A percentile compares a stretch with the other conserved stretches of the same genome.
Evolutionary conservation across 2,329 filamentous ascomycete genomes (phyloP).

Genomic region (Tolypocladium inflatum): DNA sequence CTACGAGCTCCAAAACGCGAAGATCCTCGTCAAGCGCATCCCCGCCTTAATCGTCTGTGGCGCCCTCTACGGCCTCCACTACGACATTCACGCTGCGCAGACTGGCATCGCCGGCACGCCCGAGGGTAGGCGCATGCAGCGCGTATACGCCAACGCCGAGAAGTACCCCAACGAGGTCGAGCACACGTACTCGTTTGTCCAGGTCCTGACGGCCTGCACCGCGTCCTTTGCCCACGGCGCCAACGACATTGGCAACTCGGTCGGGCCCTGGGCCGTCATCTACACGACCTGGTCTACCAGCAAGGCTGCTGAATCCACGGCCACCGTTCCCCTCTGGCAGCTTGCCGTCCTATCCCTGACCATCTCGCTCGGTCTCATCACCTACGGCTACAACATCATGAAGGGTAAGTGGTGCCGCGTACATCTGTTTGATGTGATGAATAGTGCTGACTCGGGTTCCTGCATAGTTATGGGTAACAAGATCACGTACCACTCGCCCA

Average conservation of each 20-base stretch:
- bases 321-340: slow-evolving; percentile 64
- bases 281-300: slow-evolving; percentile 60
- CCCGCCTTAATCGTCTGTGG: slow-evolving; percentile 57
- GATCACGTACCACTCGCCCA: slow-evolving; percentile 59
- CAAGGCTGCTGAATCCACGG: slow-evolving; percentile 49
- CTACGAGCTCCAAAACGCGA: slow-evolving; percentile 66
- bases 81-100: slow-evolving; percentile 58
- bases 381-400: slow-evolving; percentile 80
- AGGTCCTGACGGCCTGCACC: slow-evolving; percentile 59
- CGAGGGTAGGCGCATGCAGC: slow-evolving; percentile 20
- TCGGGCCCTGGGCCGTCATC: slow-evolving; percentile 61
- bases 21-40: slow-evolving; percentile 51
- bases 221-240: slow-evolving; percentile 68
- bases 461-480: slow-evolving; percentile 67
- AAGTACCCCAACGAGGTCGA: slow-evolving; percentile 65
- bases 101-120: slow-evolving; percentile 10
- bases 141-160: slow-evolving; percentile 52
- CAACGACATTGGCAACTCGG: slow-evolving; percentile 67
- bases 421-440: not conserved
- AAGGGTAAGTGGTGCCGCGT: slow-evolving; percentile 43
- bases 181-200: slow-evolving; percentile 58
- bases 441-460: not conserved
- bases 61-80: slow-evolving; percentile 65
- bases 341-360: slow-evolving; percentile 56
- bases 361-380: slow-evolving; percentile 59